A percentile compares a stretch with the other conserved stretches of the same genome.
phyloP scores from a whole-genome alignment of 2,329 filamentous ascomycete species.

The Clarireedia sp. region DNA sequence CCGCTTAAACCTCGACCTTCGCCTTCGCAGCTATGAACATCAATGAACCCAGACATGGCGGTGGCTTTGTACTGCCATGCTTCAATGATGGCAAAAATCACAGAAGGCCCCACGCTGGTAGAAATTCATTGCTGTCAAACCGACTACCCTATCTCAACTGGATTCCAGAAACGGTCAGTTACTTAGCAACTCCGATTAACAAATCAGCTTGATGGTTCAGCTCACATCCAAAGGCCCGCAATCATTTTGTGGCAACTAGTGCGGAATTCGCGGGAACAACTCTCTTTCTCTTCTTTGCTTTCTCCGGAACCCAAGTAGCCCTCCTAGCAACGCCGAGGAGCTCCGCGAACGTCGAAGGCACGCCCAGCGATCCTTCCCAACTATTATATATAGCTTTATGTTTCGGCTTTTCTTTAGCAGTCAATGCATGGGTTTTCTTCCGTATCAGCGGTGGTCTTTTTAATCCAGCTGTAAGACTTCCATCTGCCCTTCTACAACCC shows the following conservation, averaged over 20 bases:
- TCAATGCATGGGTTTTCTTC: conserved; percentile 49
- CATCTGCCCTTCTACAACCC: background rate
- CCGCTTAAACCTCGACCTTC: conserved; percentile 8
- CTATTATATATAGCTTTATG: conserved; percentile 27
- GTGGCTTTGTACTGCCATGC: conserved; percentile 19
- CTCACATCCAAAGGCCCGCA: conserved; percentile 6
- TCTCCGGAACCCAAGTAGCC: conserved; percentile 22
- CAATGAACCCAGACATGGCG: conserved; percentile 16
- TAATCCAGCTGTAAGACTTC: conserved; percentile 35
- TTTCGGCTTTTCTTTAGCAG: conserved; percentile 33
- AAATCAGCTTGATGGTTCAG: conserved; percentile 9
- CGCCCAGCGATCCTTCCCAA: conserved; percentile 33
- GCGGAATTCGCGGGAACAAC: conserved; percentile 22
- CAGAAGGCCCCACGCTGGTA: conserved; percentile 5
- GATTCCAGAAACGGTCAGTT: conserved; percentile 16
- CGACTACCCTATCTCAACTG: conserved; percentile 13
- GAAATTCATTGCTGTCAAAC: conserved; percentile 17
- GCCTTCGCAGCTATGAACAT: conserved; percentile 18
- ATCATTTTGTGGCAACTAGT: conserved; percentile 14
- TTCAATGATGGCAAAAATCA: conserved; percentile 12
- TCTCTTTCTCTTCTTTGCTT: conserved; percentile 24
- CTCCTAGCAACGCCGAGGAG: conserved; percentile 22
- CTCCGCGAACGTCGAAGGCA: conserved; percentile 32
- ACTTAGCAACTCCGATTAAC: background rate
- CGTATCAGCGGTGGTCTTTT: conserved; percentile 44